Conservation (phyloP, 2,329 filamentous ascomycete species). For the Tothia fuscella region DNA sequence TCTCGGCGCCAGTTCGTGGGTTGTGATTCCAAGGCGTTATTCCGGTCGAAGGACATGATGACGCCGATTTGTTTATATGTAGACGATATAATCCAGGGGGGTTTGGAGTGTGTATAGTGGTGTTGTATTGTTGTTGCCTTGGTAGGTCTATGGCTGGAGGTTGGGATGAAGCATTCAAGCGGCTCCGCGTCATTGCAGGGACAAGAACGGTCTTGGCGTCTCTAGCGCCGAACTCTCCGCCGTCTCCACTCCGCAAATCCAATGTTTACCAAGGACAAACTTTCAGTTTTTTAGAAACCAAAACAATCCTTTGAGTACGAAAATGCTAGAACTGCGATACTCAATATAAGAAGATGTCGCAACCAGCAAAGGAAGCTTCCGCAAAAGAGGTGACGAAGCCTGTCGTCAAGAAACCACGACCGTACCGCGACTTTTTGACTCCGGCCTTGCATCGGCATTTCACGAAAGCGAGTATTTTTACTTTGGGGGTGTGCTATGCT, state of each 20-base stretch:
- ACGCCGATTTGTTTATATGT: neutral
- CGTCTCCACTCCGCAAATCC: no score
- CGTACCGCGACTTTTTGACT: constrained; percentile 84
- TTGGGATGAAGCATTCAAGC: neutral
- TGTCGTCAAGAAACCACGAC: constrained; percentile 33
- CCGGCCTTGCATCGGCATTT: constrained; percentile 81
- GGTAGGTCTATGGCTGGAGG: neutral
- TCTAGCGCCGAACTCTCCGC: no score
- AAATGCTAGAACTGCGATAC: no score
- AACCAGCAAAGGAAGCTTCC: no score
- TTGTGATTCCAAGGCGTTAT: constrained; percentile 73
- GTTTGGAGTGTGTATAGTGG: neutral
- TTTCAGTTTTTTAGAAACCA: no score
- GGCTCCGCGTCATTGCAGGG: neutral
- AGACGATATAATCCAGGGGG: neutral
- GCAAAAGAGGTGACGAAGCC: constrained; percentile 9
- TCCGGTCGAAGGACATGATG: constrained; percentile 81
- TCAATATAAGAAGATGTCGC: no score
- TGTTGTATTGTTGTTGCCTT: constrained; percentile 1
- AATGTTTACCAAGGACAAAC: no score
- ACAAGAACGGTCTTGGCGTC: neutral
- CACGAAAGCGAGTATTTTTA: constrained; percentile 58
- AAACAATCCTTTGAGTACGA: no score
- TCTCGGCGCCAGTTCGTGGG: constrained; percentile 54
- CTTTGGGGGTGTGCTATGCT: constrained; percentile 60